phyloP scores from a whole-genome alignment of 169 alveolate genomes.

The Cryptosporidium baileyi region DNA sequence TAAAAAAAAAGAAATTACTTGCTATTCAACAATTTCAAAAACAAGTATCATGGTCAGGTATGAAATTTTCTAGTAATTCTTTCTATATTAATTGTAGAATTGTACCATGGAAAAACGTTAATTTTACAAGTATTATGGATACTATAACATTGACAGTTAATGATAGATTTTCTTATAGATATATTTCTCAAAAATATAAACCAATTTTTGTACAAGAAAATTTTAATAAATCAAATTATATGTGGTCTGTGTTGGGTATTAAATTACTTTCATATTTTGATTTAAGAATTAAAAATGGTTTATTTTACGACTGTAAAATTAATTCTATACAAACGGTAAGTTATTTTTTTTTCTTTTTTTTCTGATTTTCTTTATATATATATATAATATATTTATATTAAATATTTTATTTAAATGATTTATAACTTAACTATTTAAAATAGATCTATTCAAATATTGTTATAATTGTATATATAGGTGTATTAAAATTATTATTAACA shows the following conservation, averaged over 20 bases:
- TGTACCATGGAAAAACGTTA: conserved; percentile 46
- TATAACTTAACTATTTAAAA: background rate
- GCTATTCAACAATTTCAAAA: background rate
- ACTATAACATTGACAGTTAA: conserved; percentile 5
- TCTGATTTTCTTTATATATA: background rate
- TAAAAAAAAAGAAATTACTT: background rate
- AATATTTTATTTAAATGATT: no score
- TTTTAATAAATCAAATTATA: conserved; percentile 6
- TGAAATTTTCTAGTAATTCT: conserved; percentile 9
- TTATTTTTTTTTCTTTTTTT: background rate
- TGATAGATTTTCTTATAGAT: background rate
- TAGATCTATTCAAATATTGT: conserved; percentile 53
- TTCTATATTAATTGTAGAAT: background rate
- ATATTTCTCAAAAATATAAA: background rate
- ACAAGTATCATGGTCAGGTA: conserved; percentile 36
- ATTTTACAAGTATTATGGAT: conserved; percentile 27
- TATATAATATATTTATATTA: no score
- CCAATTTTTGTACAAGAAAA: background rate
- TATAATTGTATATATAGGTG: conserved; percentile 8
- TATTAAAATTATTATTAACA: conserved; percentile 1
- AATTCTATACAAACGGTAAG: conserved; percentile 51
- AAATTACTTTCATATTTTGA: conserved; percentile 23
- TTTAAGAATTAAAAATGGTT: conserved; percentile 37
- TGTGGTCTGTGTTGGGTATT: conserved; percentile 66
- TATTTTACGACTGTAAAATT: conserved; percentile 2